phyloP scores from a whole-genome alignment of 495 filamentous ascomycete species.

The Evansstolkia leycettana region DNA sequence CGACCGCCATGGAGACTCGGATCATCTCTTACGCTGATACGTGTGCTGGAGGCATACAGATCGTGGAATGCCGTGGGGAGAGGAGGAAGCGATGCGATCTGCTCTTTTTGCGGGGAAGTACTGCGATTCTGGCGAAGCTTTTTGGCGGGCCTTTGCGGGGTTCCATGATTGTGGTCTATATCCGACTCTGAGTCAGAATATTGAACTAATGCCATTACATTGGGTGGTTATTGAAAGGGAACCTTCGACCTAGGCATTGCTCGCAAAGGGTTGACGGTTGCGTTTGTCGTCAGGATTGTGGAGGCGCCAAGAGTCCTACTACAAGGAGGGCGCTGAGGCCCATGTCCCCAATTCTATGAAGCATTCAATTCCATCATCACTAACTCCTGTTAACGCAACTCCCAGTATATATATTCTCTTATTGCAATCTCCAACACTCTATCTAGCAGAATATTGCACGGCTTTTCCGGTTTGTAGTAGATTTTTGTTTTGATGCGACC shows the following conservation, averaged over 20 bases:
- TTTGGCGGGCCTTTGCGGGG: slow-evolving; percentile 14
- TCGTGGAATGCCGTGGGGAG: slow-evolving; percentile 76
- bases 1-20: slow-evolving; percentile 76
- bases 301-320: too few species aligned
- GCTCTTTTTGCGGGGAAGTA: slow-evolving; percentile 1
- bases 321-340: too few species aligned
- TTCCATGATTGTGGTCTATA: slow-evolving; percentile 19
- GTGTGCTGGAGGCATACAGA: slow-evolving; percentile 67
- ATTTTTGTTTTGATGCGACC: too few species aligned
- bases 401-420: too few species aligned
- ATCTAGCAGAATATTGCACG: too few species aligned
- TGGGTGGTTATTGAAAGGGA: neutral
- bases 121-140: slow-evolving; percentile 9
- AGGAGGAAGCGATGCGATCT: slow-evolving; percentile 52
- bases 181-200: slow-evolving; percentile 56
- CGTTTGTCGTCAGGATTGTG: too few species aligned
- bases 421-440: too few species aligned
- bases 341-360: too few species aligned
- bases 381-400: too few species aligned
- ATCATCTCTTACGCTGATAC: slow-evolving; percentile 66
- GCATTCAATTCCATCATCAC: too few species aligned
- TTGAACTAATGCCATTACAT: slow-evolving; percentile 51
- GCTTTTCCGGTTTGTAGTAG: too few species aligned
- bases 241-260: neutral
- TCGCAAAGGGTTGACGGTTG: too few species aligned